Evolutionary conservation across 257 asterid species (phyloP).

Genomic region (Forsythia suspensa): DNA sequence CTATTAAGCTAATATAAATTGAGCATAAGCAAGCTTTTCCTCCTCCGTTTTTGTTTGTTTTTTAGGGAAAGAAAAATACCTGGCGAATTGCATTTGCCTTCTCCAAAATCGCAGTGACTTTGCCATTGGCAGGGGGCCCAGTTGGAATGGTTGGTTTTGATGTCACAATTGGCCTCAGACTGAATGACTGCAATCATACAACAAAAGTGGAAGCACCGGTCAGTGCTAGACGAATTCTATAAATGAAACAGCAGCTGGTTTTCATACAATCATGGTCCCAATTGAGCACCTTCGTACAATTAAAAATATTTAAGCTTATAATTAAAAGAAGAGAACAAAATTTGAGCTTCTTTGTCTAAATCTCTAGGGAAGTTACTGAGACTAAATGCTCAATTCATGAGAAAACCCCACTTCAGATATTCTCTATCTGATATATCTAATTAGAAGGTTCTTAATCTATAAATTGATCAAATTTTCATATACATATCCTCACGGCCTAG

Average conservation of each 20-base stretch:
- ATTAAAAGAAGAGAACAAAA: neutral
- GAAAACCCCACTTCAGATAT: constrained; percentile 1
- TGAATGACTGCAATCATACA: constrained; percentile 64
- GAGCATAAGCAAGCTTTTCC: neutral
- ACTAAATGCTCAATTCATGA: constrained; percentile 11
- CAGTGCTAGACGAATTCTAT: constrained; percentile 15
- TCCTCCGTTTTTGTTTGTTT: neutral
- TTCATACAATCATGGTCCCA: constrained; percentile 3
- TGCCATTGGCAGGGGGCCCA: constrained; percentile 48
- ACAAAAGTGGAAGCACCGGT: constrained; percentile 11
- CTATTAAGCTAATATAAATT: neutral
- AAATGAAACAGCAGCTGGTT: neutral
- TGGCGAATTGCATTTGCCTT: constrained; percentile 94
- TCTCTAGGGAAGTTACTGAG: neutral
- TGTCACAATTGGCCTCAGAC: constrained; percentile 64
- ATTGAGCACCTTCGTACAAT: neutral
- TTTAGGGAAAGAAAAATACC: constrained; percentile 44
- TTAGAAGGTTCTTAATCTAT: neutral
- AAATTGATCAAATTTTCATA: neutral
- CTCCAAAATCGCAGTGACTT: constrained; percentile 79
- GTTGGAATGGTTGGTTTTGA: constrained; percentile 49
- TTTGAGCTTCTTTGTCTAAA: neutral
- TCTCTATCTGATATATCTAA: neutral
- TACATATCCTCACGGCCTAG: neutral
- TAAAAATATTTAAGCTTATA: neutral